These are phyloP conservation scores for Dipodascopsis uninucleata DNA, from an alignment of 805 yeast genomes.

Conservation along the genomic window DNA sequence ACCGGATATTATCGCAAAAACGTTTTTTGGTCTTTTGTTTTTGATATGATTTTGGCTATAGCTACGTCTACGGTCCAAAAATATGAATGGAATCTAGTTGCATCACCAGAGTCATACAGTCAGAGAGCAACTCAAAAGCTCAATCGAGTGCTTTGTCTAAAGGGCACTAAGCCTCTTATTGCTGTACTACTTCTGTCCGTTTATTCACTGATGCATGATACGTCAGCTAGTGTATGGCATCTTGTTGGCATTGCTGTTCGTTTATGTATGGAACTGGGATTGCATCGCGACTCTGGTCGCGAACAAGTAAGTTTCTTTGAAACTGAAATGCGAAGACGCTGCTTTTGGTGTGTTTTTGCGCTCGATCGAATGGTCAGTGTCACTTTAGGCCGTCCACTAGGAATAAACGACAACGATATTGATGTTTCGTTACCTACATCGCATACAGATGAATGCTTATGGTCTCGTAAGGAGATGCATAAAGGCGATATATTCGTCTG, in stretches of 20 bases:
- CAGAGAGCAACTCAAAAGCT: background rate
- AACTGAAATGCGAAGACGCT: conserved; percentile 75
- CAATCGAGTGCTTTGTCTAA: background rate
- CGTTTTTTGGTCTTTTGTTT: background rate
- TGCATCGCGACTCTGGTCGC: background rate
- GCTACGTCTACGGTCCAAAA: conserved; percentile 1
- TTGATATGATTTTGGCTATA: background rate
- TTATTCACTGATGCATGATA: background rate
- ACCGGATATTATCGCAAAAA: background rate
- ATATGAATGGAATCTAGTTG: background rate
- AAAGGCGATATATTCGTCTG: too few species aligned
- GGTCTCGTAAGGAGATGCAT: too few species aligned
- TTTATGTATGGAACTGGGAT: background rate
- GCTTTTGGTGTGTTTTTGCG: conserved; percentile 79
- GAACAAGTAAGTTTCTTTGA: too few species aligned
- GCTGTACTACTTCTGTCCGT: conserved; percentile 1
- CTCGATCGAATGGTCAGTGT: conserved; percentile 77
- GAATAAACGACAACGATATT: conserved; percentile 75
- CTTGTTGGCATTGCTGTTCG: background rate
- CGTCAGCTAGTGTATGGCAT: conserved; percentile 3
- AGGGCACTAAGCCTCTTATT: background rate
- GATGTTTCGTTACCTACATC: conserved; percentile 52
- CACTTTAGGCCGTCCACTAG: conserved; percentile 77
- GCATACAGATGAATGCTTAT: background rate
- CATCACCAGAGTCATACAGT: background rate